Base-by-base conservation (phyloP, 1,139 yeast species). In the Blastobotrys persicus region DNA sequence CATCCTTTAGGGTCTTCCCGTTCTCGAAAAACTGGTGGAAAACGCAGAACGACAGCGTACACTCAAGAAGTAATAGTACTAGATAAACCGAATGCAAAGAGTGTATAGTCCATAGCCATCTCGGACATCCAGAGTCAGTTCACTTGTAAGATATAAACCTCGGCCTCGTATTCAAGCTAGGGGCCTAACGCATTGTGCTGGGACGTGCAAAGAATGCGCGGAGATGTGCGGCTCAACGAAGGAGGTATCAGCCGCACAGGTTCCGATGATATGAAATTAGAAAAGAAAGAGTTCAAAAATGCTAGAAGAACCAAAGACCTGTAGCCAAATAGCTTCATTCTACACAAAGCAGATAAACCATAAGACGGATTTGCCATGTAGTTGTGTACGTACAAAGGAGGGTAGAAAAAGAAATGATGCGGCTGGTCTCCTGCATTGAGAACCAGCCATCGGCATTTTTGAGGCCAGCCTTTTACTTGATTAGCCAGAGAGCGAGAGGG, bases 21-120 rank as follows among this genome's bases (percentile, higher is more conserved):
- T 89, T 26, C 95, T 88, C 62, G 95, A 89, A 60, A 91, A 91
- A 68, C 85, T 92, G 42, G 85, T 94, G 17, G 78, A 86, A 65
- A 86, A 85, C 63, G 96, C 98, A 1, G 98, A 92, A 66, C 88
- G 89, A 68, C 97, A 89, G 69, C 78, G 97, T 62, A 91, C 92
- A 3, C 45, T 63, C 59, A 63, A 63, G 50, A 52, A 53, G 40
- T 60, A 52, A 41, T 23, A n/a, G n/a, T n/a, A n/a, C n/a, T n/a
- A n/a, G n/a, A n/a, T n/a, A n/a, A n/a, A n/a, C n/a, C n/a, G n/a
- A n/a, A n/a, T n/a, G n/a, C n/a, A n/a, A n/a, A n/a, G n/a, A n/a
- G n/a, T n/a, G n/a, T n/a, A n/a, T n/a, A n/a, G n/a, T n/a, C n/a
- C n/a, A n/a, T n/a, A n/a, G n/a, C n/a, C n/a, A n/a, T n/a, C n/a